Evolutionary conservation across 2,329 filamentous ascomycete species (phyloP), one percentile per base, ranked within the genome.

Genomic region (Endothia cerciana): DNA sequence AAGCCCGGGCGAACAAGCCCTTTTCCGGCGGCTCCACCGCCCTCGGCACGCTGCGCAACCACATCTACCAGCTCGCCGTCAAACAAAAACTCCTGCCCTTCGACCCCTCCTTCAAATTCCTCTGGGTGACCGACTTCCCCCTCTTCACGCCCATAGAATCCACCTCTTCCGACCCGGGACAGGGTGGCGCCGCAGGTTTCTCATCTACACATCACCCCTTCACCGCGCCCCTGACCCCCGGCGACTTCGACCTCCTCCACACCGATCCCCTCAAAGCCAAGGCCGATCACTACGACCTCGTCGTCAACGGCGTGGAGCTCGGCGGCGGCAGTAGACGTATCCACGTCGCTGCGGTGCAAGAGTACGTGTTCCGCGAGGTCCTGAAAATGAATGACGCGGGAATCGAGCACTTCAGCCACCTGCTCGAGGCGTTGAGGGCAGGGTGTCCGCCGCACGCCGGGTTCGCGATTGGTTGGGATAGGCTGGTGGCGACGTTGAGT

Each of bases 391-490:
- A 82, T 11, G 80, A 88, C 6, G 82, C 87, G 65, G 86, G 92
- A 2, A 80, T 97, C n/a, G 82, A 83, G 10, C 91, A 96, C 70
- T 99, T 99, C 75, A 81, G 87, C 1, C 95, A 98, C 77, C 79
- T 99, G 1, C 85, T 99, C 1, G 87, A 92, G 70, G 94, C 94
- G 0, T 82, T 99, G 8, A 82, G 87, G 8, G 88, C 91, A 0
- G 96, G 94, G 0, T 98, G 95, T 79, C 95, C 95, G 15, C 96
- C 95, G 0, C 95, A 99, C 75, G 94, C 95, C 0, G 95, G 95
- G 0, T 91, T 99, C 69, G 95, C 95, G 0, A 81, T 99, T 19
- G 95, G 95, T 0, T 97, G 97, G 75, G 95, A 99, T 76, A 85
- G 95, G 4, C 78, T 99, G 59, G 84, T 95, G 47, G 90, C 94